A percentile compares a stretch with the other conserved stretches of the same genome.
Evolutionary conservation across 345 rosid species (phyloP).

Genomic region (Balakata baccata): DNA sequence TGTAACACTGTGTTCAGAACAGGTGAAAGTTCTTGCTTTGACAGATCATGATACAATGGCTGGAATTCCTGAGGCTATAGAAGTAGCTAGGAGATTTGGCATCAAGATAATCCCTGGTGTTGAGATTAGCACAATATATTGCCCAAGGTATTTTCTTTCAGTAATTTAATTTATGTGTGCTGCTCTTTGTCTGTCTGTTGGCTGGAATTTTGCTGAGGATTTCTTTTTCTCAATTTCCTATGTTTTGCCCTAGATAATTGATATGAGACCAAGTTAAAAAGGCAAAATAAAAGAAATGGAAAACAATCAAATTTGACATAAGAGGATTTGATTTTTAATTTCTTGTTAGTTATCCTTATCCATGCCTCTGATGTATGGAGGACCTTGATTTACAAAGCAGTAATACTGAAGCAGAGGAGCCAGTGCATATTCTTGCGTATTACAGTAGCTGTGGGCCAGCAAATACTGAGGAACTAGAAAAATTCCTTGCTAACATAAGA

Average conservation of each 20-base stretch:
- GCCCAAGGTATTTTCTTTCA: slow-evolving; percentile 46
- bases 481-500: slow-evolving; percentile 63
- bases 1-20: slow-evolving; percentile 39
- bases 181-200: not conserved
- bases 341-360: slow-evolving; percentile 8
- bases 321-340: not conserved
- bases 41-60: slow-evolving; percentile 94
- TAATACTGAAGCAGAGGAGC: slow-evolving; percentile 60
- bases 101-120: slow-evolving; percentile 91
- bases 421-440: slow-evolving; percentile 93
- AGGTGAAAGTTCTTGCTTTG: slow-evolving; percentile 95
- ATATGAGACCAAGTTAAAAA: not conserved
- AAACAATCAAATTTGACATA: not conserved
- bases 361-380: slow-evolving; percentile 15
- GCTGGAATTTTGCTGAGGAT: not conserved
- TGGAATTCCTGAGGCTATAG: slow-evolving; percentile 86
- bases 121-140: slow-evolving; percentile 90
- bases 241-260: not conserved
- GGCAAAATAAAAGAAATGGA: not conserved
- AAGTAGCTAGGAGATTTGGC: slow-evolving; percentile 68
- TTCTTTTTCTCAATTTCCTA: not conserved
- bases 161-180: not conserved
- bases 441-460: slow-evolving; percentile 86
- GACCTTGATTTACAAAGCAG: slow-evolving; percentile 29
- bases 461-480: slow-evolving; percentile 60